A percentile compares a stretch with the other conserved stretches of the same genome.
Conservation (phyloP, 352 stramenopile genomes). For the Albugo laibachii region DNA sequence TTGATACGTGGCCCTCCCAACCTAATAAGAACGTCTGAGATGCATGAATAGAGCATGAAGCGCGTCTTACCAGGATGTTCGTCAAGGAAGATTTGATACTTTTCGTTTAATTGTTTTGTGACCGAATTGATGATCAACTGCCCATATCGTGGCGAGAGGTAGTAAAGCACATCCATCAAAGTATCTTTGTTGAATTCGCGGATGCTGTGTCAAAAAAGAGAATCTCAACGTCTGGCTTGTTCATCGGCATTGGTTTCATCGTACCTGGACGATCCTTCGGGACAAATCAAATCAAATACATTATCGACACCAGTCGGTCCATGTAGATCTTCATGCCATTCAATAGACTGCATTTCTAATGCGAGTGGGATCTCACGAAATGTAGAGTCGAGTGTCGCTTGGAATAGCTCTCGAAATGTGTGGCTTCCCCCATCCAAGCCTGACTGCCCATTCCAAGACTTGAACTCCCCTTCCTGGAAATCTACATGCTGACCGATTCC, state of each 20-base stretch:
- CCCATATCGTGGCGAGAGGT: constrained; percentile 78
- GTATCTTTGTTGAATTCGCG: constrained; percentile 88
- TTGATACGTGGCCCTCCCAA: constrained; percentile 77
- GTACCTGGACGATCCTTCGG: constrained; percentile 49
- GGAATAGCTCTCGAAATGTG: constrained; percentile 58
- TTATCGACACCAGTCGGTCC: constrained; percentile 66
- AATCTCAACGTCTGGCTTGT: not conserved
- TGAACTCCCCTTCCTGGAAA: constrained; percentile 68
- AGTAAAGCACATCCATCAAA: constrained; percentile 88
- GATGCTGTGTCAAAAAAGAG: constrained; percentile 23
- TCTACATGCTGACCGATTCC: constrained; percentile 72
- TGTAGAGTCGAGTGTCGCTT: constrained; percentile 49
- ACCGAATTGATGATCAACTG: constrained; percentile 85
- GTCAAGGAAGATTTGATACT: constrained; percentile 81
- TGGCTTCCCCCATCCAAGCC: constrained; percentile 62
- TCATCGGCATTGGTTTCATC: constrained; percentile 1
- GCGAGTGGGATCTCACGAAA: constrained; percentile 65
- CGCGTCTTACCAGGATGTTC: constrained; percentile 36
- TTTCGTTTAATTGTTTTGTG: constrained; percentile 70
- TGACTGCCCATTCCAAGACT: constrained; percentile 52
- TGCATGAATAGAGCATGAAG: not conserved
- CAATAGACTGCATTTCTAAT: constrained; percentile 77
- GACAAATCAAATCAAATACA: constrained; percentile 69
- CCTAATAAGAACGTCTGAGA: constrained; percentile 9
- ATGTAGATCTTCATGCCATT: constrained; percentile 80